Percentiles rank a stretch among this genome's conserved stretches.
Evolutionary conservation across 495 filamentous ascomycete genomes (phyloP).

Genomic region (Penicillium simplicissimum): DNA sequence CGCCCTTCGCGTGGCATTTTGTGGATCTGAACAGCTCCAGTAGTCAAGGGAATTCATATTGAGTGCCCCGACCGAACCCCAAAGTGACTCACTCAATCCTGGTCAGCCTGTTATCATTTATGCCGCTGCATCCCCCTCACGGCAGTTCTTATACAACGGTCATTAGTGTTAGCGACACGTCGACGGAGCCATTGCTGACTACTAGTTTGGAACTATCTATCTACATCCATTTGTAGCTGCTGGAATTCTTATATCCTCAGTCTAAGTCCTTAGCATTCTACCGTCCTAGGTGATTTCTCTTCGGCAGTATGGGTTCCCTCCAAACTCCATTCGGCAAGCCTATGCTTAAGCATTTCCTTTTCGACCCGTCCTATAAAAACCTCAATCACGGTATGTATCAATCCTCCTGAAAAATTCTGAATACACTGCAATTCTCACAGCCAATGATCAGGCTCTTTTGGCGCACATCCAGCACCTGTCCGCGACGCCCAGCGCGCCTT

Average conservation of each 20-base stretch:
- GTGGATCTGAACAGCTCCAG: not conserved
- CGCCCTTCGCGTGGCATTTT: not conserved
- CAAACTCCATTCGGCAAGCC: conserved; percentile 54
- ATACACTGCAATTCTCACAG: not conserved
- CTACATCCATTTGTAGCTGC: not conserved
- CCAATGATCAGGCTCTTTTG: conserved; percentile 68
- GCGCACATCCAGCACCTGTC: conserved; percentile 66
- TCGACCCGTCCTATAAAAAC: conserved; percentile 66
- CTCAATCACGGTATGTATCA: conserved; percentile 73
- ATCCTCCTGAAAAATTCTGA: no score
- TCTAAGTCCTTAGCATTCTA: not conserved
- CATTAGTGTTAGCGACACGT: no score
- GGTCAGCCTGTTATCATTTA: not conserved
- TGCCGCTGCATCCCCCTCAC: not conserved
- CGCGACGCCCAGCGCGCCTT: conserved; percentile 55
- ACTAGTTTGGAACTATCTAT: no score
- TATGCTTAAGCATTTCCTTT: conserved; percentile 69
- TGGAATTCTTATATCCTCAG: not conserved
- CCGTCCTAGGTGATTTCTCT: not conserved
- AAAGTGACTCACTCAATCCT: not conserved
- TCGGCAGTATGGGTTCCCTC: not conserved
- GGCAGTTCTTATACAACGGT: not conserved
- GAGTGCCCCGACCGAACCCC: not conserved
- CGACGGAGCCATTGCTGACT: not conserved
- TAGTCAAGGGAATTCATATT: no score